Percentiles rank a stretch among this genome's conserved stretches.
Evolutionary conservation across 345 rosid species (phyloP).

Genomic region (Salix purpurea): DNA sequence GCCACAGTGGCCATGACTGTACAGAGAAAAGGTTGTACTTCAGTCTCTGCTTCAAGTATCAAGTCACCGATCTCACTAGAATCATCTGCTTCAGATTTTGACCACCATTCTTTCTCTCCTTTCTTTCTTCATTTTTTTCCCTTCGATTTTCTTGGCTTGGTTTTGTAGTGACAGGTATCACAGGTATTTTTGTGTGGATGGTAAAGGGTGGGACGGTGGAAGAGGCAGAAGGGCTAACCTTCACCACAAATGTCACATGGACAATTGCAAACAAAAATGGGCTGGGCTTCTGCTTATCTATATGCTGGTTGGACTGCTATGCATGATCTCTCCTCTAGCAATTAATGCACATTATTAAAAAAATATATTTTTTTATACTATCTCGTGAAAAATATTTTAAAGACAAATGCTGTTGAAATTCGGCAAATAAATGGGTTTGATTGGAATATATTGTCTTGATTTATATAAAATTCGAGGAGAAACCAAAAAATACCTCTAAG

Average conservation of each 20-base stretch:
- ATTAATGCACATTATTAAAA: not conserved
- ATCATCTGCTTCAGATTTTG: slow-evolving; percentile 15
- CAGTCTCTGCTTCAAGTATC: not conserved
- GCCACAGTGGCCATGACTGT: slow-evolving; percentile 60
- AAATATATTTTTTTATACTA: too few species aligned
- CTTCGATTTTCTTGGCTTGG: not conserved
- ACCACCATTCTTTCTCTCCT: slow-evolving; percentile 12
- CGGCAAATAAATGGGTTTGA: too few species aligned
- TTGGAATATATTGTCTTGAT: too few species aligned
- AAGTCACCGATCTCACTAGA: not conserved
- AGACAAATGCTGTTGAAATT: too few species aligned
- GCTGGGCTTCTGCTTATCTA: not conserved
- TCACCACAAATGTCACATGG: slow-evolving; percentile 18
- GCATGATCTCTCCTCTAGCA: not conserved
- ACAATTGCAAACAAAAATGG: not conserved
- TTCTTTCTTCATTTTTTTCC: not conserved
- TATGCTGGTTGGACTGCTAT: not conserved
- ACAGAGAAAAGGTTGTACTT: slow-evolving; percentile 1
- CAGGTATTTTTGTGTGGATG: slow-evolving; percentile 36
- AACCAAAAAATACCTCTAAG: too few species aligned
- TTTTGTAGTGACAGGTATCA: slow-evolving; percentile 29
- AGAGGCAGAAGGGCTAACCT: slow-evolving; percentile 10
- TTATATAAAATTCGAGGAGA: too few species aligned
- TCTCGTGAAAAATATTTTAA: too few species aligned
- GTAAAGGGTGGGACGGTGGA: not conserved